phyloP scores from a whole-genome alignment of 2,329 filamentous ascomycete genomes.

The Epichloe sylvatica region DNA sequence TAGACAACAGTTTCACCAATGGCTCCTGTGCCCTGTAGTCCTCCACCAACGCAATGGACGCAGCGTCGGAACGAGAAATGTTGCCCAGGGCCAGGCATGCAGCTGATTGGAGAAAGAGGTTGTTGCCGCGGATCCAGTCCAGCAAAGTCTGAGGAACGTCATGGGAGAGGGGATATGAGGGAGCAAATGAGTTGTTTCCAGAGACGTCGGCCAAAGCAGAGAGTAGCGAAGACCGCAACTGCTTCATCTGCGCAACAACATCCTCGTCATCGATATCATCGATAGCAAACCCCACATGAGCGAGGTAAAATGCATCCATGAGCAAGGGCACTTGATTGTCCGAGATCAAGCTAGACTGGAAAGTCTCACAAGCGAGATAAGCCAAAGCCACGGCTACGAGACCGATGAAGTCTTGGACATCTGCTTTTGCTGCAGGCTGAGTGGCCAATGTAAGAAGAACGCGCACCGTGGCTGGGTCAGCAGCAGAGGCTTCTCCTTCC shows the following conservation, averaged over 20 bases:
- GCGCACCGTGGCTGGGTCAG: constrained; percentile 32
- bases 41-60: constrained; percentile 36
- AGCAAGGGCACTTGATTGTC: constrained; percentile 27
- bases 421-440: constrained; percentile 24
- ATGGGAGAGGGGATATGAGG: constrained; percentile 27
- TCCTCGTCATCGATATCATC: constrained; percentile 32
- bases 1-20: constrained; percentile 31
- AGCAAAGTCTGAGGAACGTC: constrained; percentile 28
- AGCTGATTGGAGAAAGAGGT: constrained; percentile 36
- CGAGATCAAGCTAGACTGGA: constrained; percentile 35
- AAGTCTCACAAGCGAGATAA: constrained; percentile 39
- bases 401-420: constrained; percentile 40
- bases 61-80: constrained; percentile 42
- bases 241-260: constrained; percentile 27
- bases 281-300: constrained; percentile 28
- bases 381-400: constrained; percentile 37
- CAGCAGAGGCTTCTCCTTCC: constrained; percentile 31
- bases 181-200: constrained; percentile 32
- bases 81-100: constrained; percentile 50
- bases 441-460: constrained; percentile 37
- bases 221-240: constrained; percentile 36
- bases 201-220: constrained; percentile 39
- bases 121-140: constrained; percentile 30
- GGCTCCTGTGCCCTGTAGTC: constrained; percentile 26
- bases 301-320: constrained; percentile 33